Base-by-base conservation (phyloP, 306 rosid species). In the Hippophae rhamnoides region DNA sequence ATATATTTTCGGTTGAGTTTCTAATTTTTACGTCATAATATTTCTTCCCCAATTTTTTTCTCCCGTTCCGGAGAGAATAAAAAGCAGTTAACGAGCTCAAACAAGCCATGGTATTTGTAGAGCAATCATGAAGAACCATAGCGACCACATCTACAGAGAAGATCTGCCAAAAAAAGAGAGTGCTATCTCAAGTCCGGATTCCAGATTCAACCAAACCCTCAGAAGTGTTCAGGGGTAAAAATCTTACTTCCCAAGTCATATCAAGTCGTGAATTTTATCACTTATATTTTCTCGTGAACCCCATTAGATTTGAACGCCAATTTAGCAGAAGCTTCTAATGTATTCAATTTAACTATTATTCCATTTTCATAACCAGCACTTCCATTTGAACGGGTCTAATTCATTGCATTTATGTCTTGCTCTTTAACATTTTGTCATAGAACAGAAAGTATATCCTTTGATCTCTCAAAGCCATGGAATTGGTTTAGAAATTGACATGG, bases 161-260 rank as follows among this genome's bases (percentile, higher is more conserved):
- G 76, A 80, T 68, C 82, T 45, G 54, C 76, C 57, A 18, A 67
- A 25, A 49, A 79, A 85, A 76, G 90, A 80, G 57, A 58, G 67
- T 53, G 2, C 88, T 49, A 13, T 72, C 38, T 75, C 83, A 59
- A 71, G 69, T 67, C 68, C 66, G 2, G 97, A 87, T 65, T 83
- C 96, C 27, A 82, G 97, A 72, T 87, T 90, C 79, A 87, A 74
- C 57, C 97, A 90, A 75, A 90, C 96, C 68, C 94, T 90, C 73
- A 67, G 89, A 63, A 87, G 80, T 79, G 97, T 90, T 54, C 97
- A 87, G 83, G 94, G 97, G 96, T 87, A 73, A 23, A 14, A 53
- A 27, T 68, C 41, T 10, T 49, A 23, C 43, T 71, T 27, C 57
- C 52, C 54, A 10, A 7, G 44, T 62, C 46, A 7, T 57, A 1